Conservation (phyloP, 345 rosid genomes). For the Linum tenue region DNA sequence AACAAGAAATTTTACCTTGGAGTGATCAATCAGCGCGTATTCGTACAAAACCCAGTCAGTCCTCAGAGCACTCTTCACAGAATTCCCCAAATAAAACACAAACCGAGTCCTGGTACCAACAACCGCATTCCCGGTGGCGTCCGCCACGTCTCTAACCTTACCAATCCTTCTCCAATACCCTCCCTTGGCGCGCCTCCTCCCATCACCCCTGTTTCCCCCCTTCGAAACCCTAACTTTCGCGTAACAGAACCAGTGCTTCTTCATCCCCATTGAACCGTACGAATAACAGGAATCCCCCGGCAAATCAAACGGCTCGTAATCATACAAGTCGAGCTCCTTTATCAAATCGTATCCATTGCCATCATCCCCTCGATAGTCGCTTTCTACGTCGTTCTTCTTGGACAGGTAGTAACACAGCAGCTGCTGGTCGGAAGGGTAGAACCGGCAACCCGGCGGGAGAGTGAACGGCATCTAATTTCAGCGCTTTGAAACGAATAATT, state of each 20-base stretch:
- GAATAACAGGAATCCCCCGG: constrained; percentile 29
- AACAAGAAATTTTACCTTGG: constrained; percentile 25
- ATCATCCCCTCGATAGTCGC: background rate
- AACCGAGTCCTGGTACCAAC: constrained; percentile 34
- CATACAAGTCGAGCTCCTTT: constrained; percentile 35
- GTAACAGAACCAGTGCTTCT: constrained; percentile 46
- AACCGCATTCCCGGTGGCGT: constrained; percentile 15
- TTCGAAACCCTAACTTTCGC: constrained; percentile 15
- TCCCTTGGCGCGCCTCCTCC: constrained; percentile 23
- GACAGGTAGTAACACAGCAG: constrained; percentile 33
- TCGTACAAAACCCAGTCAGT: constrained; percentile 44
- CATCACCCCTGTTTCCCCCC: constrained; percentile 11
- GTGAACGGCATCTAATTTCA: constrained; percentile 6
- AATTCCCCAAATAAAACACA: constrained; percentile 29
- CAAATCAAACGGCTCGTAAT: constrained; percentile 28
- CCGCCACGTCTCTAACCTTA: constrained; percentile 25
- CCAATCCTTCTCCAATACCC: constrained; percentile 42
- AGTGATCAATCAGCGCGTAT: constrained; percentile 31
- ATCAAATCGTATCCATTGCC: constrained; percentile 27
- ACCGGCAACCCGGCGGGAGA: constrained; percentile 36
- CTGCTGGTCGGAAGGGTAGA: constrained; percentile 40
- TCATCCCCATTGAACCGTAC: constrained; percentile 25
- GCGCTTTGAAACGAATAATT: background rate
- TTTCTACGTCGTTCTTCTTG: constrained; percentile 22
- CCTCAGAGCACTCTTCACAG: constrained; percentile 20